These are phyloP conservation scores for Rhodamnia rubescens DNA, from an alignment of 345 rosid species.

Conservation along the genomic window DNA sequence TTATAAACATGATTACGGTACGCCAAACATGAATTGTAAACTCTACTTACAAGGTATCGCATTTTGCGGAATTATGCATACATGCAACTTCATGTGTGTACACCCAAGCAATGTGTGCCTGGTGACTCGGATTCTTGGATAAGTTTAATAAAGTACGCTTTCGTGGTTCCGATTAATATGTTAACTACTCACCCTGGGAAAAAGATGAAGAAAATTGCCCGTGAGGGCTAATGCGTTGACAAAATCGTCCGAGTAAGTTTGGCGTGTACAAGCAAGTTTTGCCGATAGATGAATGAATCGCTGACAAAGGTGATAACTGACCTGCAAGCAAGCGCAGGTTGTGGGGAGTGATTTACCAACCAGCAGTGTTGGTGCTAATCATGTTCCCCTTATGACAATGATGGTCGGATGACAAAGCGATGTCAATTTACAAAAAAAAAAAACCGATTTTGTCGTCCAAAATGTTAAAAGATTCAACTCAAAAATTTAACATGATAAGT, in stretches of 20 bases:
- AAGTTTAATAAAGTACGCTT: too few relatives aligned
- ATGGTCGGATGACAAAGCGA: not conserved
- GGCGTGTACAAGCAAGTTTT: not conserved
- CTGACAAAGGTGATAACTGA: not conserved
- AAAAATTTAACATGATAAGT: not conserved
- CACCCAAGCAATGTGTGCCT: not conserved
- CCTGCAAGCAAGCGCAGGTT: not conserved
- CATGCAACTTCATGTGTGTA: accelerated
- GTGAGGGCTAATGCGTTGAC: not conserved
- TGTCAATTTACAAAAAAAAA: not conserved
- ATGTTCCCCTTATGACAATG: not conserved
- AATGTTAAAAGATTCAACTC: not conserved
- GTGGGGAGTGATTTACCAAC: not conserved
- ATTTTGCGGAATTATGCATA: too few relatives aligned
- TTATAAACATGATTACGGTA: not conserved
- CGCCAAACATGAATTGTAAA: too few relatives aligned
- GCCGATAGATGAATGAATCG: not conserved
- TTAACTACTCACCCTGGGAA: too few relatives aligned
- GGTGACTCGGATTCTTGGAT: accelerated
- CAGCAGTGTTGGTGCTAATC: not conserved
- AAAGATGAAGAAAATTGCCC: not conserved
- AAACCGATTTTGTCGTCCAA: accelerated
- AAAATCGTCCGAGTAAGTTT: not conserved
- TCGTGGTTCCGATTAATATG: not conserved
- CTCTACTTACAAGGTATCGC: too few relatives aligned